Evolutionary conservation across 805 yeast species (phyloP).

Genomic region (Candida nonsorbophila): DNA sequence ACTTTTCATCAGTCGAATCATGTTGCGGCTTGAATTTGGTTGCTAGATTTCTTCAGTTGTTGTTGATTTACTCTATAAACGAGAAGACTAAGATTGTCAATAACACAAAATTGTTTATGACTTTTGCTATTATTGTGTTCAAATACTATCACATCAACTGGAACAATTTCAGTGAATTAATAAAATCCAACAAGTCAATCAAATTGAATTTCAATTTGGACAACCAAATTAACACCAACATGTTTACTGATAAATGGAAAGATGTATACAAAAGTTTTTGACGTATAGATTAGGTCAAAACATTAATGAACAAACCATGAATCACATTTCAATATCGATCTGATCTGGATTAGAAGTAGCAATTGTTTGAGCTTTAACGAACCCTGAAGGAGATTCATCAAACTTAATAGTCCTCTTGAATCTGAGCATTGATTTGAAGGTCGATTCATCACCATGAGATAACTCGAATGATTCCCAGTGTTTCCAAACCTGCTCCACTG

Average conservation of each 20-base stretch:
- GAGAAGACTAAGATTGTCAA: conserved; percentile 24
- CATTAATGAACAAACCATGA: too few species aligned
- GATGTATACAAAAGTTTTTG: conserved; percentile 10
- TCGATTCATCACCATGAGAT: conserved; percentile 61
- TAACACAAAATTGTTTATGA: conserved; percentile 22
- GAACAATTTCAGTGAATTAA: conserved; percentile 29
- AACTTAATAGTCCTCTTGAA: conserved; percentile 41
- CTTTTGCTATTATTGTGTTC: conserved; percentile 27
- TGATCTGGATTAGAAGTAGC: conserved; percentile 47
- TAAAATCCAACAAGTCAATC: conserved; percentile 28
- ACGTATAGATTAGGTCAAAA: conserved; percentile 1
- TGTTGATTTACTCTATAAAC: conserved; percentile 30
- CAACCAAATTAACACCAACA: conserved; percentile 25
- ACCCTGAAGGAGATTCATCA: conserved; percentile 38
- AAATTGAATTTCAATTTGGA: conserved; percentile 31
- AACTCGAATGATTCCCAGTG: conserved; percentile 75
- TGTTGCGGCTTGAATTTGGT: conserved; percentile 28
- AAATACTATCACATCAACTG: conserved; percentile 39
- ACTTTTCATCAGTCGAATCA: conserved; percentile 1
- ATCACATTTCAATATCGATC: conserved; percentile 51
- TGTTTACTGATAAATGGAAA: conserved; percentile 36
- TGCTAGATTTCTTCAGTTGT: conserved; percentile 27
- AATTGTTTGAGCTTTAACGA: conserved; percentile 42
- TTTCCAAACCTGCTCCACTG: conserved; percentile 41
- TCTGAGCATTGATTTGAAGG: conserved; percentile 70